Evolutionary conservation across 345 rosid genomes (phyloP), one percentile per base, ranked within the genome.

Genomic region (Erysimum cheiranthoides): DNA sequence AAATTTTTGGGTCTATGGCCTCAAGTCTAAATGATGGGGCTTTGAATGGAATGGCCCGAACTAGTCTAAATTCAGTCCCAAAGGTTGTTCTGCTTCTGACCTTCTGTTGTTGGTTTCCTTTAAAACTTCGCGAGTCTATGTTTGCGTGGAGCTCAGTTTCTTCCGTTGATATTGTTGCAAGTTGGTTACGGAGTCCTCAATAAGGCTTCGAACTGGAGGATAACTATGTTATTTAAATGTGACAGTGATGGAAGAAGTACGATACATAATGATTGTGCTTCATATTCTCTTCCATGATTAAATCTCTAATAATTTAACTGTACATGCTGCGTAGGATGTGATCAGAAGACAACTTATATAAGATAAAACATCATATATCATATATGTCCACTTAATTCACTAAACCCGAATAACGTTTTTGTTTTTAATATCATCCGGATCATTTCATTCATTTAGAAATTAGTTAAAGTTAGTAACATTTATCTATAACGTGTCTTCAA

Each of bases 51-150:
- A 57, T 57, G 61, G 61, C 40, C 61, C 27, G 40, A 57, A 8
- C n/a, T 57, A 3, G 21, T 57, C 13, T 34, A 9, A 31, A 14
- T 8, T 14, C 38, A 56, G 3, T 8, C n/a, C 51, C 10, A 16
- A 16, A 3, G 30, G 60, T 6, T 53, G 59, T 3, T 30, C 10
- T 34, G 42, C 39, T 58, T 34, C n/a, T n/a, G n/a, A n/a, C n/a
- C n/a, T n/a, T n/a, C 30, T 21, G 30, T 34, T 58, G 27, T 36
- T 58, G 27, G 42, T 16, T 34, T n/a, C 10, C 45, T 59, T 13
- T 39, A 32, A 18, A 61, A 47, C 32, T 61, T 60, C n/a, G 16
- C 17, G n/a, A 60, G 30, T 36, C 45, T 59, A 35, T 59, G 28
- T 17, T 35, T 9, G 16, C 10, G 25, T 57, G 25, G 13, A 58